Evolutionary conservation across 2,329 filamentous ascomycete genomes (phyloP).

Genomic region (Xylaria sp.): DNA sequence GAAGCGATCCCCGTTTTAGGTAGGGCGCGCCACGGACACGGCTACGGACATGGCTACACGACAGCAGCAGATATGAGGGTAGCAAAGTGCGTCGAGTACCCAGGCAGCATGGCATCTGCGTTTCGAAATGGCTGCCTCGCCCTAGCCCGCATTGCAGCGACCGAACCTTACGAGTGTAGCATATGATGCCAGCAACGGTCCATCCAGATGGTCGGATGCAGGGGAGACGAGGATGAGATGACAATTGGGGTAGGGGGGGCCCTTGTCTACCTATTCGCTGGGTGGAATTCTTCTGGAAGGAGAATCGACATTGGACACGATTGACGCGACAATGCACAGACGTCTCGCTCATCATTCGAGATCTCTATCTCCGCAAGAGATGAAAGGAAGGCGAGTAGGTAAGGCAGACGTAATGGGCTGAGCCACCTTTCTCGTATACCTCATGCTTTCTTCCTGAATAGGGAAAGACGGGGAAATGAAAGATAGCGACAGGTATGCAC

Average conservation of each 20-base stretch:
- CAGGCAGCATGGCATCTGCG: conserved; percentile 13
- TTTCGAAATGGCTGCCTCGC: conserved; percentile 26
- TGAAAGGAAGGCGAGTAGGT: not conserved
- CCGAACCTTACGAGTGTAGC: conserved; percentile 1
- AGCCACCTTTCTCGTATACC: not conserved
- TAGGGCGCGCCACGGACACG: not conserved
- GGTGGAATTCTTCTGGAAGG: conserved; percentile 30
- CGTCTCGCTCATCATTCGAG: not conserved
- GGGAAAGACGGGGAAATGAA: too few species aligned
- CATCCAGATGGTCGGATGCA: conserved; percentile 29
- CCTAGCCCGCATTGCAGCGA: conserved; percentile 17
- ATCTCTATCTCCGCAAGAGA: not conserved
- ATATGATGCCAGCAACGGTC: conserved; percentile 17
- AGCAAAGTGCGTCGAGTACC: too few species aligned
- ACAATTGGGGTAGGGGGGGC: conserved; percentile 4
- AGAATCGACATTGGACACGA: conserved; percentile 10
- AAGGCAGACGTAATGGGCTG: not conserved
- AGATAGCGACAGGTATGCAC: not conserved
- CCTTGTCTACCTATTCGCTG: conserved; percentile 1
- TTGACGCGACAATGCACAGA: conserved; percentile 14
- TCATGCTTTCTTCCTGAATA: not conserved
- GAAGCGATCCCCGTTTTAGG: not conserved
- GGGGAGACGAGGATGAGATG: conserved; percentile 13
- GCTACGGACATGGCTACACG: conserved; percentile 19
- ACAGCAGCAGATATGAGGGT: conserved; percentile 2